Percentiles rank a stretch among this genome's conserved stretches.
Evolutionary conservation across 75 land plant genomes (phyloP).

Genomic region (Pinus tabuliformis): DNA sequence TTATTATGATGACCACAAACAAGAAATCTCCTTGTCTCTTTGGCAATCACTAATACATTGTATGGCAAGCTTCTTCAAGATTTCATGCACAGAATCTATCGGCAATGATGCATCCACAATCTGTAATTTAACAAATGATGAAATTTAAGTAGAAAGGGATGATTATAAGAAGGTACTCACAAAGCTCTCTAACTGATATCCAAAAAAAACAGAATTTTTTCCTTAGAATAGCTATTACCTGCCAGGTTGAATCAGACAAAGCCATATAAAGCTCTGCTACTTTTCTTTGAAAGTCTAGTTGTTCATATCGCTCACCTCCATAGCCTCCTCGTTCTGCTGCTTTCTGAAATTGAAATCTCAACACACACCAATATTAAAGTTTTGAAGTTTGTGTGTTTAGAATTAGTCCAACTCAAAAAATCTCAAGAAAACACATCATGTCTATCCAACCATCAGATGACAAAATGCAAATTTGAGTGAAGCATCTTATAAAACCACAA

Average conservation of each 20-base stretch:
- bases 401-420: neutral
- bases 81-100: conserved; percentile 54
- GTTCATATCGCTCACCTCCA: conserved; percentile 92
- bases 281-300: conserved; percentile 80
- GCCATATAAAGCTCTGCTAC: conserved; percentile 55
- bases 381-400: neutral
- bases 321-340: conserved; percentile 95
- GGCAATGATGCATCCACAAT: conserved; percentile 68
- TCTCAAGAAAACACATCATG: neutral
- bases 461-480: neutral
- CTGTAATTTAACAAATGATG: conserved; percentile 30
- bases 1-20: too few relatives aligned
- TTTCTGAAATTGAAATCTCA: conserved; percentile 35
- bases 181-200: neutral
- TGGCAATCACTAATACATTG: conserved; percentile 41
- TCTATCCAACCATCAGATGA: neutral
- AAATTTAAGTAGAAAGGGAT: neutral
- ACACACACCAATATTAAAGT: neutral
- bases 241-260: conserved; percentile 65
- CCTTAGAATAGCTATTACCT: conserved; percentile 38
- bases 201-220: neutral
- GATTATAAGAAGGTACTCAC: neutral
- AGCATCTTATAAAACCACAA: neutral
- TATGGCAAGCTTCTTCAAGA: conserved; percentile 42
- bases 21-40: conserved; percentile 29